phyloP scores from a whole-genome alignment of 306 rosid genomes.

The Prunus armeniaca region DNA sequence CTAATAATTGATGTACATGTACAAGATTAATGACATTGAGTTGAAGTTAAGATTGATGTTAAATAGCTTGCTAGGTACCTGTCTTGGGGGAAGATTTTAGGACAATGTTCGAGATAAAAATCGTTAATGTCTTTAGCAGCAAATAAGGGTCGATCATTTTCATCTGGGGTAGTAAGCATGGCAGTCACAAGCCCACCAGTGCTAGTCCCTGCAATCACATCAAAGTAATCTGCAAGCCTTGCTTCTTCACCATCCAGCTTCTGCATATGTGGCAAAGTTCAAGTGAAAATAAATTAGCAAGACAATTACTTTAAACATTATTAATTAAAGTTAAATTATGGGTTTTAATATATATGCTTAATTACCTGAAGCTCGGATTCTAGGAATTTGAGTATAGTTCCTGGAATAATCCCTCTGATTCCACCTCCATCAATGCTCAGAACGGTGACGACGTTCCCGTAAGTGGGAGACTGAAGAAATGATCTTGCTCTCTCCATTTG shows the following conservation, averaged over 20 bases:
- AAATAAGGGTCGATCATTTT: conserved; percentile 28
- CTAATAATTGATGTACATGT: too few relatives aligned
- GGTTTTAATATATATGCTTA: not conserved
- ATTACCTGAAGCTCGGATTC: conserved; percentile 70
- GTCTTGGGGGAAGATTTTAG: conserved; percentile 41
- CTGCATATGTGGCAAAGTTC: too few relatives aligned
- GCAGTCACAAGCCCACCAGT: conserved; percentile 43
- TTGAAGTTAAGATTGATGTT: not conserved
- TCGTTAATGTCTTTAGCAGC: conserved; percentile 34
- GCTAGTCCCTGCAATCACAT: conserved; percentile 41
- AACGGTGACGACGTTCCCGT: too few relatives aligned
- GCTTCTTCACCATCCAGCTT: too few relatives aligned
- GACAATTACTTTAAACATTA: conserved; percentile 25
- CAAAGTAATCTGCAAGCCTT: conserved; percentile 31
- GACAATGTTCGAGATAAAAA: conserved; percentile 39
- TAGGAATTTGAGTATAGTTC: conserved; percentile 48
- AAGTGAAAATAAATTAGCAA: not conserved
- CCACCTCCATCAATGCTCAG: too few relatives aligned
- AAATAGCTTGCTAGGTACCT: conserved; percentile 8
- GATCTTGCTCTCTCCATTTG: too few relatives aligned
- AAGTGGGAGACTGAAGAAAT: too few relatives aligned
- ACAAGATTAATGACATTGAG: not conserved
- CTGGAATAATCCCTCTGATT: too few relatives aligned
- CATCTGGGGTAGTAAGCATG: conserved; percentile 40
- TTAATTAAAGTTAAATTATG: not conserved